Conservation (phyloP, 1,139 yeast species). For the Blastobotrys arbuscula region DNA sequence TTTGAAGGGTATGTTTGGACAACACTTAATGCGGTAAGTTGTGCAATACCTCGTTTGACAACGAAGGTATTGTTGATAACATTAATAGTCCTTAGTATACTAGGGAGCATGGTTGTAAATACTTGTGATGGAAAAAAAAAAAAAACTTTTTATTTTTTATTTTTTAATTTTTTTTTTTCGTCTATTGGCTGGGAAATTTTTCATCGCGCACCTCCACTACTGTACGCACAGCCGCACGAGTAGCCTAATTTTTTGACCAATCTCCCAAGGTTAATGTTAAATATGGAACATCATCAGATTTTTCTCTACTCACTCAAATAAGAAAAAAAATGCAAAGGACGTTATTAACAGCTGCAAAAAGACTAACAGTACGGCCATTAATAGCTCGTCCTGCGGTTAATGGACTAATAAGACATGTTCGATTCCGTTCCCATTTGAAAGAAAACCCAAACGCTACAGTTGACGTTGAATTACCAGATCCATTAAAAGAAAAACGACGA, state of each 20-base stretch:
- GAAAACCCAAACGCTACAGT: conserved; percentile 28
- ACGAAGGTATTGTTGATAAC: neutral
- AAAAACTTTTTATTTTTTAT: neutral
- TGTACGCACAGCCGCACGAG: neutral
- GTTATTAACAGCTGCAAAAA: neutral
- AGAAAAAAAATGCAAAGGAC: neutral
- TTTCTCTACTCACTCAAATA: neutral
- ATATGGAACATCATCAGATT: neutral
- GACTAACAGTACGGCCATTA: neutral
- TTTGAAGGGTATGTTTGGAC: conserved; percentile 28
- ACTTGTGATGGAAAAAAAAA: neutral
- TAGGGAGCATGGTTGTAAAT: neutral
- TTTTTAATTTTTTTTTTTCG: neutral
- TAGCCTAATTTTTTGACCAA: too few species aligned
- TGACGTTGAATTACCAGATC: conserved; percentile 48
- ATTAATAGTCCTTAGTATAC: neutral
- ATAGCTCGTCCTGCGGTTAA: neutral
- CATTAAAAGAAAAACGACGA: conserved; percentile 49
- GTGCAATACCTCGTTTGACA: conserved; percentile 24
- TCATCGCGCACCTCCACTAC: too few species aligned
- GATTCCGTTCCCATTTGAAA: too few species aligned
- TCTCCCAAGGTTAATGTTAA: too few species aligned
- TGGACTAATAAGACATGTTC: neutral
- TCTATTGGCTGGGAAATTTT: neutral
- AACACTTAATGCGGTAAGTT: conserved; percentile 33